Conservation (phyloP, 2,329 filamentous ascomycete species). For the Colletotrichum tanaceti region DNA sequence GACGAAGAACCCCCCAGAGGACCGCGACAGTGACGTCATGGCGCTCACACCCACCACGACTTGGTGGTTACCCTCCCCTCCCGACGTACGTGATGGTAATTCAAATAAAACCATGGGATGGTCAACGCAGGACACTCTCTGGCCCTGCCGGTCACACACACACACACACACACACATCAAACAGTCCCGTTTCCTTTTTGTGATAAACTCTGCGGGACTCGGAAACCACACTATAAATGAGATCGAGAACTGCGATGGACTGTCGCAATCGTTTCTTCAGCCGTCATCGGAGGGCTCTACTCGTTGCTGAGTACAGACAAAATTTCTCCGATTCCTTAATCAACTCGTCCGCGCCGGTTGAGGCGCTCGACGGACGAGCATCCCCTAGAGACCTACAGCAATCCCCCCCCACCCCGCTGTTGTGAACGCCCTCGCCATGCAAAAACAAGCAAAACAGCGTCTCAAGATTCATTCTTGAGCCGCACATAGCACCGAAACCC, state of each 20-base stretch:
- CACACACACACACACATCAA: neutral
- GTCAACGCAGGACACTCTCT: slow-evolving; percentile 32
- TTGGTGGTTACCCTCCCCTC: too few relatives aligned
- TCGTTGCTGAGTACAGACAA: neutral
- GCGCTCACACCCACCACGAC: neutral
- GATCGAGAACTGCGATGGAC: neutral
- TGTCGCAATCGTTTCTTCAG: neutral
- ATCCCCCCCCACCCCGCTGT: slow-evolving; percentile 3
- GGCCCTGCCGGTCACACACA: neutral
- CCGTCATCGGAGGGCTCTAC: neutral
- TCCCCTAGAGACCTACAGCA: neutral
- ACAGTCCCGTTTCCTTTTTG: neutral
- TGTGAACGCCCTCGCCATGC: slow-evolving; percentile 37
- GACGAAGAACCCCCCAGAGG: neutral
- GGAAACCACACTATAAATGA: too few relatives aligned
- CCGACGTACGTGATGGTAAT: neutral
- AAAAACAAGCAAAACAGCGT: slow-evolving; percentile 26
- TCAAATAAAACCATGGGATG: slow-evolving; percentile 14
- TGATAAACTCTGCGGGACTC: neutral
- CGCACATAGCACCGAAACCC: too few relatives aligned
- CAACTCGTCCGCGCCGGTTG: slow-evolving; percentile 9
- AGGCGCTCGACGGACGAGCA: neutral
- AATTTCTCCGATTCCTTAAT: slow-evolving; percentile 1
- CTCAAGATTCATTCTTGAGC: neutral
- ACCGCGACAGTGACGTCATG: slow-evolving; percentile 24